These are phyloP conservation scores for Cystofilobasidium capitatum DNA, from an alignment of 768 basidiomycete genomes.

Conservation along the genomic window DNA sequence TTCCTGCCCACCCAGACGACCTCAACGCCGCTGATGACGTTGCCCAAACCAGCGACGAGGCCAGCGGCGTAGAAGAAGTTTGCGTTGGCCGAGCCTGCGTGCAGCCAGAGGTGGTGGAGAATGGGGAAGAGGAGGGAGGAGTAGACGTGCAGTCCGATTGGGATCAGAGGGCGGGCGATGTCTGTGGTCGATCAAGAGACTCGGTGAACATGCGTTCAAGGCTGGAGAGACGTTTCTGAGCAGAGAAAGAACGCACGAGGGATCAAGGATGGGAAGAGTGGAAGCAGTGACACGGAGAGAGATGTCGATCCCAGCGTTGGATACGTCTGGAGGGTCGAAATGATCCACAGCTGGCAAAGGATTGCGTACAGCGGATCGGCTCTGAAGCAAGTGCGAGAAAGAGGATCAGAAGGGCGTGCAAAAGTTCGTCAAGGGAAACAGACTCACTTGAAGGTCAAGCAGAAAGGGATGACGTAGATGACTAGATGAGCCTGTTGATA, in stretches of 20 bases:
- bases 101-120: conserved; percentile 85
- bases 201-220: neutral
- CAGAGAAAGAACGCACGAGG: conserved; percentile 51
- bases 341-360: conserved; percentile 63
- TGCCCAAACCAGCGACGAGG: conserved; percentile 79
- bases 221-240: neutral
- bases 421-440: neutral
- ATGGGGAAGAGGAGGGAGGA: conserved; percentile 76
- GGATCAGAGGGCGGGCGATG: conserved; percentile 73
- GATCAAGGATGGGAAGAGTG: conserved; percentile 72
- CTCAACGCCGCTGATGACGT: conserved; percentile 74
- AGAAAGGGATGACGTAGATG: conserved; percentile 34
- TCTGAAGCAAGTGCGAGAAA: neutral
- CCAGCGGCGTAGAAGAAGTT: conserved; percentile 98
- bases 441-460: conserved; percentile 73
- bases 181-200: conserved; percentile 45
- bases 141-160: conserved; percentile 69
- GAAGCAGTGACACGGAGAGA: conserved; percentile 69
- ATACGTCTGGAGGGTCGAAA: conserved; percentile 82
- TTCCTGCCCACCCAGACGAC: conserved; percentile 72
- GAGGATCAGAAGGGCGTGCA: neutral
- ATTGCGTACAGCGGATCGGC: conserved; percentile 70
- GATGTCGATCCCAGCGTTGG: conserved; percentile 82
- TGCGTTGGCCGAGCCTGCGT: conserved; percentile 85
- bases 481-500: conserved; percentile 15